phyloP scores from a whole-genome alignment of 345 rosid species.

The Populus euphratica region DNA sequence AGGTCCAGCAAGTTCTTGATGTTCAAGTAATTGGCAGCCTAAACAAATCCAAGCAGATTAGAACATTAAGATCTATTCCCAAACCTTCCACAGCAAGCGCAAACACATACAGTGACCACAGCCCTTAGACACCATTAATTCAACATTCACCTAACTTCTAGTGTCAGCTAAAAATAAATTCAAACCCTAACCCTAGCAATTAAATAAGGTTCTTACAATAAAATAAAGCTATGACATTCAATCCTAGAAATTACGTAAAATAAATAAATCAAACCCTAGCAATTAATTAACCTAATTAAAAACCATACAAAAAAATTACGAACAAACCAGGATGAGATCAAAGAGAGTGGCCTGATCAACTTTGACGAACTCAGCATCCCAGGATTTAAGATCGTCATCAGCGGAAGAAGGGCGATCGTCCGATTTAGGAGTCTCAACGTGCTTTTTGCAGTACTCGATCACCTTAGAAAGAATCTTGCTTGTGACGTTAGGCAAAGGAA shows the following conservation, averaged over 20 bases:
- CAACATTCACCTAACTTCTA: neutral
- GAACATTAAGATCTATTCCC: neutral
- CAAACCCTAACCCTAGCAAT: neutral
- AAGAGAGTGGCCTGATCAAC: slow-evolving; percentile 26
- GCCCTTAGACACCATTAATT: neutral
- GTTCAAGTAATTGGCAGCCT: slow-evolving; percentile 29
- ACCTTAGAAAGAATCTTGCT: slow-evolving; percentile 20
- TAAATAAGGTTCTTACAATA: no score
- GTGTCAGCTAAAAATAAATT: neutral
- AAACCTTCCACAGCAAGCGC: neutral
- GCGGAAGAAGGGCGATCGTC: slow-evolving; percentile 14
- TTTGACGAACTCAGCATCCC: slow-evolving; percentile 28
- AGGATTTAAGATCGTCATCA: slow-evolving; percentile 11
- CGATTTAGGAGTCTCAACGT: slow-evolving; percentile 24
- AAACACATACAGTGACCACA: neutral
- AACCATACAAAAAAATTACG: neutral
- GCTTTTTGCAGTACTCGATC: slow-evolving; percentile 23
- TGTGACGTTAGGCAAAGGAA: slow-evolving; percentile 20
- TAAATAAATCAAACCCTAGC: neutral
- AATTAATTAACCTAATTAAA: neutral
- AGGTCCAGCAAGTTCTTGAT: slow-evolving; percentile 25
- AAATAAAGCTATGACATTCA: no score
- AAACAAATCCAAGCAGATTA: neutral
- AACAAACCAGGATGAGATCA: slow-evolving; percentile 20
- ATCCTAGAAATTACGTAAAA: neutral